Conservation (phyloP, 768 basidiomycete genomes). For the Cystobasidium tubakii region DNA sequence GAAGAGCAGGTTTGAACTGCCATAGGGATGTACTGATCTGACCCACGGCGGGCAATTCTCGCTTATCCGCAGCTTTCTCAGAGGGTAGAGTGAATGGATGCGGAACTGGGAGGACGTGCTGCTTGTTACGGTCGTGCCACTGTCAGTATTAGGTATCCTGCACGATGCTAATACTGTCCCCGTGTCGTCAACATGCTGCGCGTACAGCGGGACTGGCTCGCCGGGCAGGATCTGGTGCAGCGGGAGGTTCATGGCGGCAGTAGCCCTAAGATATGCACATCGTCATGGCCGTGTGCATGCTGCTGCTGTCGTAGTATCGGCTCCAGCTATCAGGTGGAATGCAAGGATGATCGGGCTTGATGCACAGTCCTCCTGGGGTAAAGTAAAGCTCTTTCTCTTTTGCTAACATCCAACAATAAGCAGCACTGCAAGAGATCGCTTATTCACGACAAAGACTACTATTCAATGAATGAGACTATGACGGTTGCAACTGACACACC, state of each 20-base stretch:
- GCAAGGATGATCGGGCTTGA: background rate
- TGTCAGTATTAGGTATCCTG: background rate
- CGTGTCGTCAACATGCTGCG: background rate
- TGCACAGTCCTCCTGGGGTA: no score
- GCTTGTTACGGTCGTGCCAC: background rate
- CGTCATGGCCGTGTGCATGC: background rate
- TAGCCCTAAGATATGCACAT: background rate
- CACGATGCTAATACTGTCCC: background rate
- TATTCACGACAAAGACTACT: no score
- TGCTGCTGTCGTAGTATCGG: background rate
- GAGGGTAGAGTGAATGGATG: slow-evolving; percentile 1
- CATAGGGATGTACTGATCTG: slow-evolving; percentile 11
- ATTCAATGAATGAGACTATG: no score
- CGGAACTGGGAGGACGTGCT: background rate
- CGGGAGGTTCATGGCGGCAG: slow-evolving; percentile 1
- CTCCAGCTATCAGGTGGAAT: no score
- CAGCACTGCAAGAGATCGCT: no score
- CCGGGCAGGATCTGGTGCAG: slow-evolving; percentile 20
- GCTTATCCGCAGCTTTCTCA: background rate
- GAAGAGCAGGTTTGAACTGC: slow-evolving; percentile 21
- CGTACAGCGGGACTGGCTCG: slow-evolving; percentile 7
- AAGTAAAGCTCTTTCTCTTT: no score
- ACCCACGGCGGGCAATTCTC: background rate
- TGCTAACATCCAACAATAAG: no score
- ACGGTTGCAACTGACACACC: background rate